A percentile compares a stretch with the other conserved stretches of the same genome.
Conservation (phyloP, 352 stramenopile species). For the Detonula confervacea region DNA sequence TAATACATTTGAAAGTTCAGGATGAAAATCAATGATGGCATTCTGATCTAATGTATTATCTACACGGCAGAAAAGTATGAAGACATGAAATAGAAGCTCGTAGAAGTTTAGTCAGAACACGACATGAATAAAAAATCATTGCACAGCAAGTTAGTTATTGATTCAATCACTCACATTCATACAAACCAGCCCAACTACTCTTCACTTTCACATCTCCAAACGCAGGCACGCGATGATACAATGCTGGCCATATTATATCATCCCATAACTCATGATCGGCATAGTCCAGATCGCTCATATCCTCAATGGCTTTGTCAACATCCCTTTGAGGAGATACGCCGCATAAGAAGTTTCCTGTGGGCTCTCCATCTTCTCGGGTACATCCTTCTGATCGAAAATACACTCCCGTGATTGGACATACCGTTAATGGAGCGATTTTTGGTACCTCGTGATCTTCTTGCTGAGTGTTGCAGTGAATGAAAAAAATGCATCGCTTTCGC, state of each 20-base stretch:
- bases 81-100: slow-evolving; percentile 3
- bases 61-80: slow-evolving; percentile 15
- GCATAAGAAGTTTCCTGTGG: slow-evolving; percentile 67
- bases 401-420: slow-evolving; percentile 63
- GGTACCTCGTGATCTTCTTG: slow-evolving; percentile 45
- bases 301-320: slow-evolving; percentile 53
- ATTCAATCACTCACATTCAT: slow-evolving; percentile 76
- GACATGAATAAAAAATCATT: no score
- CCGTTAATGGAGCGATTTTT: slow-evolving; percentile 65
- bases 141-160: no score
- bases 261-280: slow-evolving; percentile 72
- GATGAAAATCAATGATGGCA: slow-evolving; percentile 80
- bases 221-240: slow-evolving; percentile 69
- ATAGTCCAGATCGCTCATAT: slow-evolving; percentile 55
- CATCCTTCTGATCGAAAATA: slow-evolving; percentile 76
- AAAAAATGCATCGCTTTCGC: slow-evolving; percentile 78
- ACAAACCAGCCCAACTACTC: slow-evolving; percentile 74
- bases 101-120: no score
- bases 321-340: slow-evolving; percentile 64
- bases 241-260: slow-evolving; percentile 71
- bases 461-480: slow-evolving; percentile 63
- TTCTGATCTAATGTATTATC: slow-evolving; percentile 82
- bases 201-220: slow-evolving; percentile 77
- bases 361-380: slow-evolving; percentile 9
- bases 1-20: slow-evolving; percentile 70